Percentiles rank a stretch among this genome's conserved stretches.
These are phyloP conservation scores for Ceratobasidium sp. DNA, from an alignment of 1,284 basidiomycete species.

Conservation along the genomic window DNA sequence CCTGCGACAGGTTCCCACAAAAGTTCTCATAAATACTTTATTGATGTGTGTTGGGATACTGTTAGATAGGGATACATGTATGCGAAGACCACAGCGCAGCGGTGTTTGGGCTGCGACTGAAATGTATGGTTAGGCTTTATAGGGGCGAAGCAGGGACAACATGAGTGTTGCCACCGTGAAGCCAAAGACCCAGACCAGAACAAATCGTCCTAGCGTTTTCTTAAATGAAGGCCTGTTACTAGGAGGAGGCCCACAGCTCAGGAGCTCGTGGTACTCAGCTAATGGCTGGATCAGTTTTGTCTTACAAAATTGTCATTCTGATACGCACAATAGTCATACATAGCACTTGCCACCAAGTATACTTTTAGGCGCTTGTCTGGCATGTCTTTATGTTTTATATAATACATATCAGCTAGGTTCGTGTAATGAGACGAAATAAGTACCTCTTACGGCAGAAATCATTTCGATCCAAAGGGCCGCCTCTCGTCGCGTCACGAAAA, in stretches of 20 bases:
- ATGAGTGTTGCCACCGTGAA: conserved; percentile 1
- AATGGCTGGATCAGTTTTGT: background rate
- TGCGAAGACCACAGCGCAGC: too few relatives aligned
- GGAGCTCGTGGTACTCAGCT: conserved; percentile 23
- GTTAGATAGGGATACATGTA: too few relatives aligned
- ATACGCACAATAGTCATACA: conserved; percentile 22
- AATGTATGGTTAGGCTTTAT: too few relatives aligned
- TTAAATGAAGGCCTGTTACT: background rate
- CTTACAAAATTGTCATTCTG: background rate
- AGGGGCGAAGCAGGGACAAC: conserved; percentile 6
- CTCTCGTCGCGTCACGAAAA: conserved; percentile 7
- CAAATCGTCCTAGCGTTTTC: background rate
- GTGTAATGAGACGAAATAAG: too few relatives aligned
- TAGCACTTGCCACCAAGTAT: conserved; percentile 16
- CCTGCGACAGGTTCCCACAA: too few relatives aligned
- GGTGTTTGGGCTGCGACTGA: too few relatives aligned
- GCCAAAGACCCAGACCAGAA: conserved; percentile 23
- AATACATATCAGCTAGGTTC: too few relatives aligned
- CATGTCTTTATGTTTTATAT: background rate
- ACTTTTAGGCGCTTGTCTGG: conserved; percentile 22
- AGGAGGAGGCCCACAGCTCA: background rate
- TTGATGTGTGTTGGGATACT: too few relatives aligned
- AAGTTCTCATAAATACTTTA: too few relatives aligned
- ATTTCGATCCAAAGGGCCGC: conserved; percentile 27
- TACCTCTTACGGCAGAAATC: conserved; percentile 16